Evolutionary conservation across 1,284 basidiomycete species (phyloP), one percentile per base, ranked within the genome.

Genomic region (Mycena citricolor): DNA sequence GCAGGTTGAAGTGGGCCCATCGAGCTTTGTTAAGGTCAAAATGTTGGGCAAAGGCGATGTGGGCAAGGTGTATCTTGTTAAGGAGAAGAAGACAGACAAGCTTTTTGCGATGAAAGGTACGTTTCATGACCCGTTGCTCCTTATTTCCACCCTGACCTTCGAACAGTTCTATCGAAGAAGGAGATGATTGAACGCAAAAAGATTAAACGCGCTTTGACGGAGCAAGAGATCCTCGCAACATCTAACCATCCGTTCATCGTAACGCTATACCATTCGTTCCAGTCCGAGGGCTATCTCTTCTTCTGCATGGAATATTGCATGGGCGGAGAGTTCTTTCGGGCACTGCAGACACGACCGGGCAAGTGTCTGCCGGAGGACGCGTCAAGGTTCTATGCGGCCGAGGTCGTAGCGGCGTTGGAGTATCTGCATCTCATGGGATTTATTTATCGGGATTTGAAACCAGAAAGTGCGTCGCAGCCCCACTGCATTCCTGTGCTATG

Each of bases 281-380:
- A 97, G 67, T 95, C 92, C n/a, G 89, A 93, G 56, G 88, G 91
- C 51, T 95, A 94, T 67, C 79, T 97, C 23, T 97, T 97, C 68
- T 94, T 97, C 66, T 97, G 93, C 69, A 94, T 97, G 86, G 94
- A 95, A 67, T 99, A 98, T 69, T 99, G 97, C 71, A 95, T 97
- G 89, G 95, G 95, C 31, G 95, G 95, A 49, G 95, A 99, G 64
- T 99, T 99, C 72, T 99, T 99, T 77, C 86, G 97, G 24, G 94
- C 95, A 8, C 70, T 97, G 52, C 94, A 97, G 66, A 92, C 90
- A 32, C 78, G 93, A 48, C 97, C 95, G 3, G 94, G 92, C 33
- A 98, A 95, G 64, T 98, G 97, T 66, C 78, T 99, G 14, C 72
- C 90, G 20, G 97, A 99, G 69, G 94, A 97, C 52, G 93, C 91